These are phyloP conservation scores for Claviceps arundinis DNA, from an alignment of 2,329 filamentous ascomycete species.

Conservation along the genomic window DNA sequence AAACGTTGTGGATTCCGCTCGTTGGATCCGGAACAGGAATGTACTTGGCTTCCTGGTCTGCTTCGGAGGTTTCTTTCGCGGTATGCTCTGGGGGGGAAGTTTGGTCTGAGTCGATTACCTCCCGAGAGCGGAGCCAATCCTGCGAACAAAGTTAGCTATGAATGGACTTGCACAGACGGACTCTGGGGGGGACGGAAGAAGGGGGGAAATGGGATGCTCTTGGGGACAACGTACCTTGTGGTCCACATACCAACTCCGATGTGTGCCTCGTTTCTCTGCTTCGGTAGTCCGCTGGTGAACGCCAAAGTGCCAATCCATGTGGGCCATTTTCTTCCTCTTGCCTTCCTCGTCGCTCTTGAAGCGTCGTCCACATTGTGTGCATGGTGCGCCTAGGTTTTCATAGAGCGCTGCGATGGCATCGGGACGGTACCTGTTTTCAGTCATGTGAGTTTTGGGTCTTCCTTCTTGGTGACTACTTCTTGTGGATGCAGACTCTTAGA, in stretches of 20 bases:
- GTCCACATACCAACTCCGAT: conserved; percentile 90
- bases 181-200: too few species aligned
- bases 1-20: conserved; percentile 60
- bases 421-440: conserved; percentile 45
- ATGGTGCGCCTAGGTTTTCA: conserved; percentile 72
- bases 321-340: conserved; percentile 71
- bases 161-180: too few species aligned
- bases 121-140: conserved; percentile 84
- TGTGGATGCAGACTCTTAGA: conserved; percentile 5
- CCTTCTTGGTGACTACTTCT: neutral
- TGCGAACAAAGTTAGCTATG: conserved; percentile 17
- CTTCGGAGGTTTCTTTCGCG: conserved; percentile 22
- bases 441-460: neutral
- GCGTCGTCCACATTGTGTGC: conserved; percentile 79
- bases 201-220: too few species aligned
- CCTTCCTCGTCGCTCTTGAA: conserved; percentile 69
- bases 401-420: conserved; percentile 64
- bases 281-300: conserved; percentile 84
- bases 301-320: conserved; percentile 97
- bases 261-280: conserved; percentile 71
- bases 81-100: conserved; percentile 20
- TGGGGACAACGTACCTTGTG: conserved; percentile 50
- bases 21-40: conserved; percentile 75
- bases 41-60: conserved; percentile 43
- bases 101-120: conserved; percentile 57